phyloP scores from a whole-genome alignment of 176 grass and related monocot species.

The Oryza coarctata region DNA sequence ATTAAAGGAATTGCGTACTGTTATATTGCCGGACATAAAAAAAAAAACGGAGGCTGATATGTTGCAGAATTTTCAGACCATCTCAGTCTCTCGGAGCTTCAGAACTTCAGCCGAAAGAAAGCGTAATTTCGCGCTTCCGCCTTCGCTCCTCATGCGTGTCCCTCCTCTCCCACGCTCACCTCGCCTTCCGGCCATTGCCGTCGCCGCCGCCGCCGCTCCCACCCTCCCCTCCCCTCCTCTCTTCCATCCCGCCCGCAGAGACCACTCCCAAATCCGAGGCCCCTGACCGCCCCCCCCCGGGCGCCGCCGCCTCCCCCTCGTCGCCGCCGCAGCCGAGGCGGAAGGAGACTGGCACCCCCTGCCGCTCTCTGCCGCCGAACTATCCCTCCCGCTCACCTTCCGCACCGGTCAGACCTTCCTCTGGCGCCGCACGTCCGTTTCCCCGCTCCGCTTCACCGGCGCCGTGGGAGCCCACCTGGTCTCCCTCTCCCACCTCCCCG shows the following conservation, averaged over 20 bases:
- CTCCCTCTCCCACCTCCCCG: slow-evolving; percentile 65
- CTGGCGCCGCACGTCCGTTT: slow-evolving; percentile 66
- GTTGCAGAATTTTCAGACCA: too few species aligned
- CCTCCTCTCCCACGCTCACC: slow-evolving; percentile 27
- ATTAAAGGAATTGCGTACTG: too few species aligned
- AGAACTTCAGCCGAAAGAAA: not conserved
- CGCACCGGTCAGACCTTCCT: slow-evolving; percentile 89
- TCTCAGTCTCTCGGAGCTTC: too few species aligned
- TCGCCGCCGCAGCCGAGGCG: not conserved
- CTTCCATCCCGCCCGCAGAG: not conserved
- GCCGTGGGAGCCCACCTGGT: slow-evolving; percentile 76
- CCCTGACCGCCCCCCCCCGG: slow-evolving; percentile 9
- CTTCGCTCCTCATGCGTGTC: slow-evolving; percentile 8
- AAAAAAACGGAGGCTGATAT: too few species aligned
- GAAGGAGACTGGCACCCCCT: slow-evolving; percentile 60
- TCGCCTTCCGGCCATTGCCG: slow-evolving; percentile 21
- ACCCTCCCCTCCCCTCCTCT: slow-evolving; percentile 3
- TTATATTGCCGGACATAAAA: too few species aligned
- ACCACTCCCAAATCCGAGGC: slow-evolving; percentile 22
- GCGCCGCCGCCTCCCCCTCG: slow-evolving; percentile 54
- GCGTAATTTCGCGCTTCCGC: not conserved
- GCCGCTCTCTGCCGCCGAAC: slow-evolving; percentile 54
- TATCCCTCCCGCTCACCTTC: slow-evolving; percentile 71
- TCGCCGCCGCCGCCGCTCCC: slow-evolving; percentile 24
- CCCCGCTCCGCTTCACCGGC: slow-evolving; percentile 64